Conservation (phyloP, 176 grass and related monocot genomes). For the Hyparrhenia diplandra region DNA sequence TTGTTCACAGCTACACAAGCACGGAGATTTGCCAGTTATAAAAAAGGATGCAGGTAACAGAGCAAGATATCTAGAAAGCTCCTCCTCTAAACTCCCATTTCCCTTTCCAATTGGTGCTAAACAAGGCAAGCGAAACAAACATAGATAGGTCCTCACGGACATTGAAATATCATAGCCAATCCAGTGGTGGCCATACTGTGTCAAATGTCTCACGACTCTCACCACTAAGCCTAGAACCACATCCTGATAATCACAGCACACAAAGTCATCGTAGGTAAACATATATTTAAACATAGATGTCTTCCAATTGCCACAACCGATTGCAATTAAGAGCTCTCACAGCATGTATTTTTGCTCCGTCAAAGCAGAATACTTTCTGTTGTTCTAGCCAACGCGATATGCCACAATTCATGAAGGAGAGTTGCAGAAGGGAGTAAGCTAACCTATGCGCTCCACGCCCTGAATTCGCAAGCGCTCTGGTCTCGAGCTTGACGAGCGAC, state of each 20-base stretch:
- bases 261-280: not conserved
- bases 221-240: not conserved
- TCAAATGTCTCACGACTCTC: slow-evolving; percentile 70
- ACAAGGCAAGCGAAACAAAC: not conserved
- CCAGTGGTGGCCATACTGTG: slow-evolving; percentile 80
- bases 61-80: no score
- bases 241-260: slow-evolving; percentile 35
- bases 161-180: slow-evolving; percentile 96
- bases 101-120: not conserved
- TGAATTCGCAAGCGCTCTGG: no score
- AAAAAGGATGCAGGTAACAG: no score
- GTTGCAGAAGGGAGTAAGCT: no score
- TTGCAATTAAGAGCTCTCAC: not conserved
- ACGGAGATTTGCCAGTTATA: no score
- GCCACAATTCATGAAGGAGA: not conserved
- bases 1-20: no score
- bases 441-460: no score
- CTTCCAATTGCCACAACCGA: not conserved
- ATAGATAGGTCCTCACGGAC: slow-evolving; percentile 41
- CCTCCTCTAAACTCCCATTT: not conserved
- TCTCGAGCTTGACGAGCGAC: no score
- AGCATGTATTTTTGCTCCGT: not conserved
- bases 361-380: not conserved
- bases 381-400: not conserved
- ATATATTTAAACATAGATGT: not conserved